Percentiles rank a stretch among this genome's conserved stretches.
Conservation (phyloP, 2,329 filamentous ascomycete genomes). For the Alternaria infectoria region DNA sequence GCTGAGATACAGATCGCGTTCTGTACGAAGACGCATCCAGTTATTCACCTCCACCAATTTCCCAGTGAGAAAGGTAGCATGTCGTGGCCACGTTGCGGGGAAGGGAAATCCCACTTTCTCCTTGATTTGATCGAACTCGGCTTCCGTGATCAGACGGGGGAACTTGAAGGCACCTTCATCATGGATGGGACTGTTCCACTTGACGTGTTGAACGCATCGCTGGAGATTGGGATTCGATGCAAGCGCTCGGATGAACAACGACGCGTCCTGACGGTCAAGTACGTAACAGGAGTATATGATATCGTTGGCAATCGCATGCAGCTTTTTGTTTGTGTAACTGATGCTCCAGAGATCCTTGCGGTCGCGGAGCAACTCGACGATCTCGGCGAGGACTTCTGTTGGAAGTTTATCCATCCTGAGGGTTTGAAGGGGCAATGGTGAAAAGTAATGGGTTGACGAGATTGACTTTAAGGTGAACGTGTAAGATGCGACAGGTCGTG, state of each 20-base stretch:
- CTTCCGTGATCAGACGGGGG: neutral
- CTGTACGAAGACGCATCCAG: neutral
- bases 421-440: neutral
- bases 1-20: neutral
- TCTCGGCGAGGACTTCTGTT: slow-evolving; percentile 6
- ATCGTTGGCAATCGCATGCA: slow-evolving; percentile 2
- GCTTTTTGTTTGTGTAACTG: slow-evolving; percentile 3
- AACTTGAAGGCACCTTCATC: neutral
- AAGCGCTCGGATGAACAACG: slow-evolving; percentile 9
- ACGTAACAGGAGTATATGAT: neutral
- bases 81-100: neutral
- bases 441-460: neutral
- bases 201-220: neutral
- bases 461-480: neutral
- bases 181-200: neutral
- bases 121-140: neutral
- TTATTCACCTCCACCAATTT: neutral
- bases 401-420: slow-evolving; percentile 5
- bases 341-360: neutral
- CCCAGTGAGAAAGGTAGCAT: neutral
- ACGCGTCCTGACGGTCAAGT: neutral
- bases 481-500: neutral
- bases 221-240: neutral
- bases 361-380: neutral
- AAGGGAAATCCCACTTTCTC: neutral